Base-by-base conservation (phyloP, 225 moss, liverwort and hornwort genomes). In the Bryum argenteum region DNA sequence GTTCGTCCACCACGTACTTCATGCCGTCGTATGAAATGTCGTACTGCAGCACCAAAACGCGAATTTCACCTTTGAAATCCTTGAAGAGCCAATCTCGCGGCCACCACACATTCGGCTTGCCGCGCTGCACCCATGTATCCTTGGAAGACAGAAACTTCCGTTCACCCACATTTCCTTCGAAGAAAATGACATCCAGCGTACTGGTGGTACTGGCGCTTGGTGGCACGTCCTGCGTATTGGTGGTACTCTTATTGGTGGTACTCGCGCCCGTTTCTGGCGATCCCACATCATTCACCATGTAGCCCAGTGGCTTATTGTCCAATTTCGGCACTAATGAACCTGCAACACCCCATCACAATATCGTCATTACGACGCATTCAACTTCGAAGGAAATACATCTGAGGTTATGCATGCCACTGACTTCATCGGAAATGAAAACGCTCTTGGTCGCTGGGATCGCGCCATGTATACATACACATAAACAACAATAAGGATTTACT, bases 21-120 rank as follows among this genome's bases (percentile, higher is more conserved):
- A 85, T 19, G 13, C 73, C 70, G 0, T 50, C 26, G 6, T 81
- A 76, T 5, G 79, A 81, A 63, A 85, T 73, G 58, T 66, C 42
- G 54, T 86, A 82, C 43, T 82, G 58, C 51, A 86, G 77, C 14
- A 86, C 39, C 71, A 86, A 75, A 11, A 86, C 71, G 11, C 82
- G 80, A 17, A 80, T 65, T 38, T 69, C 74, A 11, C 60, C 59
- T 10, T 56, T 15, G 6, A 80, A 48, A 22, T 86, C 74, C 28
- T 57, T 60, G 28, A 55, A 51, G 57, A 86, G 26, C 86, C 82
- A 86, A 50, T 80, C 77, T 18, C n/a, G n/a, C n/a, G n/a, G n/a
- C n/a, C n/a, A n/a, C n/a, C n/a, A n/a, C n/a, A n/a, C n/a, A n/a
- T n/a, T n/a, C n/a, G n/a, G n/a, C n/a, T n/a, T n/a, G n/a, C n/a